Percentiles rank a stretch among this genome's conserved stretches.
Evolutionary conservation across 192 early-diverging fungal genomes (phyloP).

Genomic region (Blastocladiella britannica): DNA sequence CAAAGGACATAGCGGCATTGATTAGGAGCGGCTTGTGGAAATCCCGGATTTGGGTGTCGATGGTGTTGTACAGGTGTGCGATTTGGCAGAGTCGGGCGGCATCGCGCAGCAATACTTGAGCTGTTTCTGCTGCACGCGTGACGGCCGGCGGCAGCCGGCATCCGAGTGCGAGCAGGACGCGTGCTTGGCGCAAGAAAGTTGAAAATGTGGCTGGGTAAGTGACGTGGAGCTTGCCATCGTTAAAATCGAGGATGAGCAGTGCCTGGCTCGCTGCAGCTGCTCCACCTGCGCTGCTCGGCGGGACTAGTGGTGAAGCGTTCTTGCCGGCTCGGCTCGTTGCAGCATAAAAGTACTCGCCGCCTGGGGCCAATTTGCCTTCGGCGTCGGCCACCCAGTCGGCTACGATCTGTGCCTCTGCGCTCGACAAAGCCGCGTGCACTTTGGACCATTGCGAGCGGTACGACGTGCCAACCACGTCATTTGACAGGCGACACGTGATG

Average conservation of each 20-base stretch:
- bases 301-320: too few species aligned
- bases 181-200: slow-evolving; percentile 19
- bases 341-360: too few species aligned
- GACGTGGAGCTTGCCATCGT: slow-evolving; percentile 22
- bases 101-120: slow-evolving; percentile 23
- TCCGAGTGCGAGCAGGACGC: slow-evolving; percentile 28
- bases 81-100: slow-evolving; percentile 33
- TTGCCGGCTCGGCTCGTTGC: too few species aligned
- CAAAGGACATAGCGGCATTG: slow-evolving; percentile 26
- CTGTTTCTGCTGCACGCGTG: slow-evolving; percentile 18
- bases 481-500: background rate
- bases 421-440: background rate
- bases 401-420: background rate
- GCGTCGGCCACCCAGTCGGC: background rate
- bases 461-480: background rate
- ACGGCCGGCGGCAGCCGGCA: slow-evolving; percentile 22
- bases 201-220: slow-evolving; percentile 27
- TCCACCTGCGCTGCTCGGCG: background rate
- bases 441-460: background rate
- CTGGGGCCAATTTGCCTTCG: too few species aligned
- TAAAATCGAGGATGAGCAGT: slow-evolving; percentile 11
- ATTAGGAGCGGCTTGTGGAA: slow-evolving; percentile 32
- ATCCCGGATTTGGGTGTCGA: slow-evolving; percentile 35
- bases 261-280: background rate
- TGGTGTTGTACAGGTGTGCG: slow-evolving; percentile 40